These are phyloP conservation scores for Paraphysoderma sedebokerense DNA, from an alignment of 371 early-diverging fungal genomes.

Conservation along the genomic window DNA sequence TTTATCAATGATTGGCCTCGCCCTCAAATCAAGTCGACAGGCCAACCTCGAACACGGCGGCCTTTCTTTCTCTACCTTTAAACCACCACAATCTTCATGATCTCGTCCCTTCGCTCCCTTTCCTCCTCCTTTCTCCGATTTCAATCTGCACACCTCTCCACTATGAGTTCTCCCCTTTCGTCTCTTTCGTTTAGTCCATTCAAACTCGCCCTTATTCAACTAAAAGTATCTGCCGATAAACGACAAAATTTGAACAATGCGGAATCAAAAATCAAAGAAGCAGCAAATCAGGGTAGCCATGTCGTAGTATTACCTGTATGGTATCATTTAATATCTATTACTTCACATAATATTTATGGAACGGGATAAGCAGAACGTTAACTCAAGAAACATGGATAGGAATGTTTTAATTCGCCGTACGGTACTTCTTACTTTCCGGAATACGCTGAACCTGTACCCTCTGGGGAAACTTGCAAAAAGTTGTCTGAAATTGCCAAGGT, in stretches of 20 bases:
- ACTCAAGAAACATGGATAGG: constrained; percentile 18
- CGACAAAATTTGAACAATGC: constrained; percentile 60
- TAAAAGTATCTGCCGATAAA: constrained; percentile 53
- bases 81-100: too few relatives aligned
- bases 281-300: constrained; percentile 56
- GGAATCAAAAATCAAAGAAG: constrained; percentile 54
- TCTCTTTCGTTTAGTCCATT: too few relatives aligned
- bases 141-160: too few relatives aligned
- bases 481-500: constrained; percentile 63
- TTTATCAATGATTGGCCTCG: too few relatives aligned
- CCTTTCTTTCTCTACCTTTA: too few relatives aligned
- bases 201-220: constrained; percentile 53
- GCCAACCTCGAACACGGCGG: too few relatives aligned
- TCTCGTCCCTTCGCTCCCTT: too few relatives aligned
- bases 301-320: constrained; percentile 76
- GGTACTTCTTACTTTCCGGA: constrained; percentile 62
- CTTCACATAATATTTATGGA: background rate
- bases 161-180: too few relatives aligned
- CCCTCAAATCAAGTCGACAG: too few relatives aligned
- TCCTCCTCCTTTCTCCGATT: too few relatives aligned
- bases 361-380: background rate
- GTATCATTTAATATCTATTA: background rate
- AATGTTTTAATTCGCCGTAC: constrained; percentile 94
- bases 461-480: constrained; percentile 36
- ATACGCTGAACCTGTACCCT: constrained; percentile 42